A percentile compares a stretch with the other conserved stretches of the same genome.
Conservation (phyloP, 768 basidiomycete genomes). For the Thelephora ganbajun region DNA sequence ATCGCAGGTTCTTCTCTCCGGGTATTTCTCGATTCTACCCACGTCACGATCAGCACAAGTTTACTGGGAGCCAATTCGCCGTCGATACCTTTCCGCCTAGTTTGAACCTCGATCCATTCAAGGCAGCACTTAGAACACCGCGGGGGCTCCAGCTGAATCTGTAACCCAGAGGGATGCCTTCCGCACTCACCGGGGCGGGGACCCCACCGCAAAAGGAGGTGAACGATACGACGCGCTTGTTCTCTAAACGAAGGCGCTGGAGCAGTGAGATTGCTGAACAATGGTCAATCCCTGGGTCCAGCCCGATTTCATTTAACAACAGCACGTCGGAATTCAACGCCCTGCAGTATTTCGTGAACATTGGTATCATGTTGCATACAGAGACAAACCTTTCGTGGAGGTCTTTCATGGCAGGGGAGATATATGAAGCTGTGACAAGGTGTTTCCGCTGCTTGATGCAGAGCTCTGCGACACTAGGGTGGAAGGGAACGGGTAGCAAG, state of each 20-base stretch:
- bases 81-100: conserved; percentile 35
- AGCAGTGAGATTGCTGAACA: conserved; percentile 71
- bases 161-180: conserved; percentile 62
- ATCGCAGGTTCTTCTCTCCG: conserved; percentile 38
- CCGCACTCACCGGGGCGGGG: conserved; percentile 55
- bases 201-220: conserved; percentile 89
- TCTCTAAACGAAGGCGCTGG: conserved; percentile 30
- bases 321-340: conserved; percentile 51
- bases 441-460: conserved; percentile 63
- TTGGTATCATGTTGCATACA: neutral
- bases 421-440: conserved; percentile 86
- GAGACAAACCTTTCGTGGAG: conserved; percentile 43
- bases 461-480: conserved; percentile 52
- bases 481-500: conserved; percentile 66
- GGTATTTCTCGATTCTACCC: conserved; percentile 32
- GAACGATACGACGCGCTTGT: conserved; percentile 54
- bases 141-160: conserved; percentile 91
- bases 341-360: conserved; percentile 18
- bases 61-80: neutral
- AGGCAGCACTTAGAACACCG: conserved; percentile 71
- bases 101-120: conserved; percentile 58
- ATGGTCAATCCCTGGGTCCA: conserved; percentile 86
- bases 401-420: conserved; percentile 60
- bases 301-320: conserved; percentile 79
- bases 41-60: neutral